Conservation (phyloP, 106 monocot genomes). For the Triglochin maritima region DNA sequence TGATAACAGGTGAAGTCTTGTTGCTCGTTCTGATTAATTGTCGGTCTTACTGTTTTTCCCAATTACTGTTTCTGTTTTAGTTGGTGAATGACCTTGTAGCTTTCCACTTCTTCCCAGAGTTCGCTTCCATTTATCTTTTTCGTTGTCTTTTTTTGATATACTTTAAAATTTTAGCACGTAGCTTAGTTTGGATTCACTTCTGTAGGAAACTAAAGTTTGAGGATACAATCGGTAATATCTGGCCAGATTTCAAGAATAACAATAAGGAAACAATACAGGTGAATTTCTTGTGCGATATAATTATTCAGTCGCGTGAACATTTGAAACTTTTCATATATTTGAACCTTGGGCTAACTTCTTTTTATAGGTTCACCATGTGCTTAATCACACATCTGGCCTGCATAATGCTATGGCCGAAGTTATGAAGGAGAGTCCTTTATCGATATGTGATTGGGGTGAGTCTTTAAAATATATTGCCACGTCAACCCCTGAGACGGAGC, state of each 20-base stretch:
- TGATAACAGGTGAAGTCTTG: slow-evolving; percentile 52
- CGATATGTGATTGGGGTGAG: slow-evolving; percentile 90
- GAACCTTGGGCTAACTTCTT: neutral
- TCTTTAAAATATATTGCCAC: slow-evolving; percentile 48
- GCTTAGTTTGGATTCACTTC: neutral
- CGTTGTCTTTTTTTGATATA: too few relatives aligned
- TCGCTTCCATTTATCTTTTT: too few relatives aligned
- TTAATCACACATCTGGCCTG: slow-evolving; percentile 90
- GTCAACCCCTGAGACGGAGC: slow-evolving; percentile 50
- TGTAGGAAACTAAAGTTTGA: slow-evolving; percentile 80
- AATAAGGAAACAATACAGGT: slow-evolving; percentile 79
- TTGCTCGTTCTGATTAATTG: neutral
- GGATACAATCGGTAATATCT: slow-evolving; percentile 72
- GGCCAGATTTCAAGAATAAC: slow-evolving; percentile 75
- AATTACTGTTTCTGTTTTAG: too few relatives aligned
- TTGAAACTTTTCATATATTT: neutral
- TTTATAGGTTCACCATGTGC: slow-evolving; percentile 81
- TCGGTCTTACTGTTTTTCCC: too few relatives aligned
- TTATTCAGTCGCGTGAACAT: neutral
- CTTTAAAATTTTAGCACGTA: too few relatives aligned
- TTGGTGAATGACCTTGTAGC: too few relatives aligned
- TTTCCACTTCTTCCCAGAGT: too few relatives aligned
- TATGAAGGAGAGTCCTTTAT: slow-evolving; percentile 42
- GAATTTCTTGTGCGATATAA: neutral
- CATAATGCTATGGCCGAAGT: slow-evolving; percentile 72